Conservation (phyloP, 805 yeast species). For the Kregervanrija fluxuum region DNA sequence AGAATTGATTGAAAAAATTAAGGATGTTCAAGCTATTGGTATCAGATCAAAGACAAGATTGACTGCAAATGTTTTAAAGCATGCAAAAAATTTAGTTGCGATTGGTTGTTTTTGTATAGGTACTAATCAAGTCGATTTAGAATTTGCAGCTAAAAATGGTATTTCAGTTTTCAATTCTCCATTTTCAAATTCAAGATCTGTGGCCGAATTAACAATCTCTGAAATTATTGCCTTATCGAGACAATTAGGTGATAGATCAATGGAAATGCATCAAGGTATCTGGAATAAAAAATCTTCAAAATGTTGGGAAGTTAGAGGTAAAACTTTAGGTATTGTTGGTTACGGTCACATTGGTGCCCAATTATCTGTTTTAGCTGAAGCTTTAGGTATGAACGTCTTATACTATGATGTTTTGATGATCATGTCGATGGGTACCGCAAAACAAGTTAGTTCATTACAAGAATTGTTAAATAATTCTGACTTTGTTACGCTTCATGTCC, state of each 20-base stretch:
- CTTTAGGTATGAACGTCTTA: slow-evolving; percentile 94
- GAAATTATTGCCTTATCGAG: slow-evolving; percentile 92
- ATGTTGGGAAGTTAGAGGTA: slow-evolving; percentile 99
- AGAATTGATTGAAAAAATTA: slow-evolving; percentile 88
- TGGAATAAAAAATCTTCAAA: slow-evolving; percentile 95
- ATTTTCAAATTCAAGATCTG: slow-evolving; percentile 96
- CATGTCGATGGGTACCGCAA: slow-evolving; percentile 95
- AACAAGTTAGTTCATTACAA: slow-evolving; percentile 79
- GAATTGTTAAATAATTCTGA: slow-evolving; percentile 78
- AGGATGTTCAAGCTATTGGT: slow-evolving; percentile 93
- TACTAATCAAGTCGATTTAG: slow-evolving; percentile 94
- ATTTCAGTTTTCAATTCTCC: slow-evolving; percentile 90
- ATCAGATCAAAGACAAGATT: slow-evolving; percentile 94
- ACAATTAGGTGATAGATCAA: slow-evolving; percentile 94
- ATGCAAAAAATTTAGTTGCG: slow-evolving; percentile 83
- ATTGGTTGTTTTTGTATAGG: slow-evolving; percentile 99
- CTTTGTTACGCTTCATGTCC: slow-evolving; percentile 90
- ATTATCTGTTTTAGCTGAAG: slow-evolving; percentile 92
- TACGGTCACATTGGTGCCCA: slow-evolving; percentile 98
- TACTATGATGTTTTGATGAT: slow-evolving; percentile 89
- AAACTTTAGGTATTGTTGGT: slow-evolving; percentile 94
- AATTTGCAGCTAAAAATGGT: slow-evolving; percentile 86
- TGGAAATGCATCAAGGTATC: slow-evolving; percentile 90
- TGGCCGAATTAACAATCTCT: slow-evolving; percentile 94
- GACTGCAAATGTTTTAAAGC: slow-evolving; percentile 67